Evolutionary conservation across 2,329 filamentous ascomycete genomes (phyloP), one percentile per base, ranked within the genome.

Genomic region (Davidsoniella virescens): DNA sequence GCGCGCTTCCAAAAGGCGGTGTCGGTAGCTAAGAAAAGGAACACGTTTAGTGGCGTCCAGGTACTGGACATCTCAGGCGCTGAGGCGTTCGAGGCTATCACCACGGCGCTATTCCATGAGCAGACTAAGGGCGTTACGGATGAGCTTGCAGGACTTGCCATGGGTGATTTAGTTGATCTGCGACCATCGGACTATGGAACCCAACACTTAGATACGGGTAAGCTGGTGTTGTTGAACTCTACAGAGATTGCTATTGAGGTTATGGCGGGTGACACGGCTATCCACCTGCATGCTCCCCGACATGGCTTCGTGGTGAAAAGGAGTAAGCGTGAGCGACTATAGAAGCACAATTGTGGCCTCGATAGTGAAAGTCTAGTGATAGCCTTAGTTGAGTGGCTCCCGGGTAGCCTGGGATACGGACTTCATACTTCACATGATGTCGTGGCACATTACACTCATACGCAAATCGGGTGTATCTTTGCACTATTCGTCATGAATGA

Each of bases 111-210:
- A 4, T 75, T 70, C 57, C 66, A 64, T 37, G 73, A 77, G 54
- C 51, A 55, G 5, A 65, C 67, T 38, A 20, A 33, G 23, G 62
- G 59, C 9, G 56, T 51, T 0, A 66, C 79, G 2, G 71, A 77
- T 54, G 60, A 54, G 10, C 25, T 53, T 6, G 33, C 43, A 18
- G 39, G 43, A 26, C 38, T 85, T 54, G 62, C 63, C 47, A 67
- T 63, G 53, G 80, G 79, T 1, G 65, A 73, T 26, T 54, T 60
- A 42, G 74, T 86, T 3, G 65, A 70, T 59, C 62, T 83, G 23
- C 77, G 70, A 67, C 81, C 80, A 4, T 73, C 70, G 2, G 80
- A 85, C 59, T 72, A 73, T 42, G 80, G 80, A 5, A 69, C 64
- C 48, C 67, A 61, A n/a, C 68, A 78, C 59, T 72, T 69, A 55